Conservation (phyloP, 2,329 filamentous ascomycete genomes). For the Akanthomyces dipterigenus region DNA sequence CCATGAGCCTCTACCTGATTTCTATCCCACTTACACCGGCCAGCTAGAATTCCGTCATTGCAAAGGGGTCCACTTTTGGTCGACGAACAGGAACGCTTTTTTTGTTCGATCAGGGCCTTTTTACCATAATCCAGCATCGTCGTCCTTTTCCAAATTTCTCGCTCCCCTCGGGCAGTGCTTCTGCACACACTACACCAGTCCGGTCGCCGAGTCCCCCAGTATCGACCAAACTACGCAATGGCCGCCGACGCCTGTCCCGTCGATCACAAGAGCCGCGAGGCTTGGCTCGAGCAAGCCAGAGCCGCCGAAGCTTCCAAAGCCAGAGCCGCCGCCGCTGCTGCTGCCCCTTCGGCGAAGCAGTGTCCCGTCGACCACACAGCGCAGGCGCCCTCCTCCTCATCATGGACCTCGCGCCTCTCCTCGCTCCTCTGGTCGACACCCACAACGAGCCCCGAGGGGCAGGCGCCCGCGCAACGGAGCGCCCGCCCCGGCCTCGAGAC, state of each 20-base stretch:
- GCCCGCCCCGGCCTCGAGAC: conserved; percentile 43
- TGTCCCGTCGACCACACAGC: conserved; percentile 30
- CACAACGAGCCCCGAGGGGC: conserved; percentile 18
- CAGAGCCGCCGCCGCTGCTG: not conserved
- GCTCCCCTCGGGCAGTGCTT: not conserved
- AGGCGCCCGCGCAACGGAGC: conserved; percentile 12
- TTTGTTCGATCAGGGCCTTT: not conserved
- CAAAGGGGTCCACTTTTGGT: not conserved
- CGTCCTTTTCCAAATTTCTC: not conserved
- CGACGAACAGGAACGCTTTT: not conserved
- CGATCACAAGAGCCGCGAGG: conserved; percentile 80
- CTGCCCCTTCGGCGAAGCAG: conserved; percentile 15
- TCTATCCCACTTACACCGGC: not conserved
- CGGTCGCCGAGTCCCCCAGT: not conserved
- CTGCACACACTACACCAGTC: not conserved
- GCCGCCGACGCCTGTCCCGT: conserved; percentile 63
- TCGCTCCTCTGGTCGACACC: conserved; percentile 35
- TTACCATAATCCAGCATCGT: not conserved
- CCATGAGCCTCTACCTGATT: not conserved
- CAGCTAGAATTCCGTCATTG: not conserved
- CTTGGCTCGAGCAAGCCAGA: conserved; percentile 70
- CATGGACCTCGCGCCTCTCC: conserved; percentile 38
- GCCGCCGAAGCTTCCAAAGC: conserved; percentile 37
- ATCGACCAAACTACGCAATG: not conserved
- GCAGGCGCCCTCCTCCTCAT: conserved; percentile 21